Evolutionary conservation across 202 grass and related monocot genomes (phyloP).

Genomic region (Brachypodium distachyon): DNA sequence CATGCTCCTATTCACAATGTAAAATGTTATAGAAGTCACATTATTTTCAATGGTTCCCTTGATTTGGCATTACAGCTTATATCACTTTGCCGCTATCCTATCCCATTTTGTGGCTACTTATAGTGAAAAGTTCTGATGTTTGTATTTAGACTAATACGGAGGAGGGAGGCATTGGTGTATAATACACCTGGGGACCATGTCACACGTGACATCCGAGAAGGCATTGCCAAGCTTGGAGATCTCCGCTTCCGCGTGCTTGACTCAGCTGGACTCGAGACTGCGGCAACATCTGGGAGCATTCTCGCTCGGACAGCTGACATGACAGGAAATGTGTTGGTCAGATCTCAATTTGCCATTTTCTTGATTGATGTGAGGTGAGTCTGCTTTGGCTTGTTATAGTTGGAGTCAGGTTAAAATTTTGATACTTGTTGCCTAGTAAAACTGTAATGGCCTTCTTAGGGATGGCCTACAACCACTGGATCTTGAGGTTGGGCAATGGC

Average conservation of each 20-base stretch:
- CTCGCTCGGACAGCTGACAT: conserved; percentile 76
- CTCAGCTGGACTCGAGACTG: conserved; percentile 92
- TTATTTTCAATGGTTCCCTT: background rate
- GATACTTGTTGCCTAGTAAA: conserved; percentile 10
- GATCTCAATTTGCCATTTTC: conserved; percentile 89
- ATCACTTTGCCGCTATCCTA: background rate
- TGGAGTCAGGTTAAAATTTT: background rate
- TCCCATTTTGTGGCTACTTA: background rate
- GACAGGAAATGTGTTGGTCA: conserved; percentile 73
- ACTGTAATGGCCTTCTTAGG: conserved; percentile 37
- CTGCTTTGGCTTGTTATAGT: background rate
- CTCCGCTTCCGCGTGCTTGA: conserved; percentile 84
- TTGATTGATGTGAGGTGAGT: conserved; percentile 96
- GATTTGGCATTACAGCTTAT: background rate
- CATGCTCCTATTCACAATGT: background rate
- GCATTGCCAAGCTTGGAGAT: conserved; percentile 88
- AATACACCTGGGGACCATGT: conserved; percentile 97
- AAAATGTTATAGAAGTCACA: background rate
- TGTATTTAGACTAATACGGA: conserved; percentile 60
- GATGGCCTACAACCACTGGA: conserved; percentile 89
- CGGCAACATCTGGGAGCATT: conserved; percentile 81
- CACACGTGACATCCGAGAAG: conserved; percentile 94
- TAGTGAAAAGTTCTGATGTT: background rate
- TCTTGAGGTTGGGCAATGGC: conserved; percentile 85
- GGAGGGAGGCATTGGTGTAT: conserved; percentile 93